Base-by-base conservation (phyloP, 441 rosid genomes). In the Erodium trifolium region DNA sequence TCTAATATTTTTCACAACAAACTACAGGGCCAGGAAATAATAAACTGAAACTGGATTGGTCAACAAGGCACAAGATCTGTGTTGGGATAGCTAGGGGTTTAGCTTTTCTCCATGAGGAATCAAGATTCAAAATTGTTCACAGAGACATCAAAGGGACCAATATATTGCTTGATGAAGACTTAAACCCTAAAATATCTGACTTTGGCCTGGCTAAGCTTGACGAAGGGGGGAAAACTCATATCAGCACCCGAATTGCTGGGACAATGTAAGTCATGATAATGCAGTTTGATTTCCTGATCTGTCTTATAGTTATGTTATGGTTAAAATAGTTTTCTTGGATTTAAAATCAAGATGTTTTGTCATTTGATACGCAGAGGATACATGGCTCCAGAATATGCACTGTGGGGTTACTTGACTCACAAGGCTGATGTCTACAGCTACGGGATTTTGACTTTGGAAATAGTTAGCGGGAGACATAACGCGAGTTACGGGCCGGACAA, bases 331-430 rank as follows among this genome's bases (percentile, higher is more conserved):
- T 4, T 13, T 14, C 59, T n/a, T 14, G 7, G 13, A 51, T n/a
- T 4, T 51, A 14, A 14, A 13, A 12, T 14, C 13, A n/a, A 10
- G 59, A 55, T 5, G 62, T 16, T 55, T 7, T 0, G 14, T 16
- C 3, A 6, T 3, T 35, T 63, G 64, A 68, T 73, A 7, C 78
- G 78, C 84, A 88, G 93, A 75, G 93, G 93, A 75, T 88, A 88
- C 47, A 84, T 88, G 90, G 93, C 93, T 59, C 93, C 93, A 4
- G 93, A 88, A 71, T 88, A 88, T 45, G 93, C 90, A 37, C 67
- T 87, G 41, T 79, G 90, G 84, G 93, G 93, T 31, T 73, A 86
- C 75, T 73, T 88, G 70, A 78, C 84, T 67, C 73, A 79, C 80
- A 88, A 86, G 78, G 93, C 85, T 51, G 91, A 88, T 81, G 89